Percentiles rank a stretch among this genome's conserved stretches.
Evolutionary conservation across 1,284 basidiomycete genomes (phyloP).

Genomic region (Rhodotorula sp.): DNA sequence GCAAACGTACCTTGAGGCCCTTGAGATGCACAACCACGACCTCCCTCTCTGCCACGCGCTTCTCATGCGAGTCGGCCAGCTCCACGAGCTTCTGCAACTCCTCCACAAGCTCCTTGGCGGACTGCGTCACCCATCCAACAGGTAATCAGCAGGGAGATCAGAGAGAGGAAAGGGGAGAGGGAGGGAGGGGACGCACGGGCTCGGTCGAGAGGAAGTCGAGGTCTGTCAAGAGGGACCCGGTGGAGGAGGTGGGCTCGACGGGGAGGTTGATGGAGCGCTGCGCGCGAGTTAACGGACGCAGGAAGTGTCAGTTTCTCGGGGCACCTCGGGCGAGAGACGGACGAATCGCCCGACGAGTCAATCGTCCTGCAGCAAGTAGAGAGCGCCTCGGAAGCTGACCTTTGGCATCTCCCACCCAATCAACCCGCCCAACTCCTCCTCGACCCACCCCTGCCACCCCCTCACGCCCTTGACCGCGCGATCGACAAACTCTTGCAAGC

Average conservation of each 20-base stretch:
- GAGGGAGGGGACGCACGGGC: constrained; percentile 5
- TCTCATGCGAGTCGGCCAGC: not conserved
- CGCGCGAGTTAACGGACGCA: not conserved
- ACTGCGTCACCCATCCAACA: not conserved
- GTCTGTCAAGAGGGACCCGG: constrained; percentile 15
- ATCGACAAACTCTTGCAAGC: constrained; percentile 17
- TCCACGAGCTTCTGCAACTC: constrained; percentile 23
- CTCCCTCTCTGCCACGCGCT: not conserved
- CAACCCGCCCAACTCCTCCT: constrained; percentile 30
- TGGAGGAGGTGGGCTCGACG: constrained; percentile 4
- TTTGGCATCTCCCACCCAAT: constrained; percentile 30
- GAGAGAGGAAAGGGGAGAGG: not conserved
- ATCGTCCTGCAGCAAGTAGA: no score
- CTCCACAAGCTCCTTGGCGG: constrained; percentile 8
- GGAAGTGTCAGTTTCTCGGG: not conserved
- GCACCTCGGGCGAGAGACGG: not conserved
- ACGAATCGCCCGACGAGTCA: not conserved
- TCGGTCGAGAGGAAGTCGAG: constrained; percentile 32
- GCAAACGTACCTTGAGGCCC: constrained; percentile 33
- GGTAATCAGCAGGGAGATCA: no score
- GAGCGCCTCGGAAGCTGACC: no score
- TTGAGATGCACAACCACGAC: constrained; percentile 33
- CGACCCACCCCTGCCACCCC: constrained; percentile 39
- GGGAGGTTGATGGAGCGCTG: constrained; percentile 8
- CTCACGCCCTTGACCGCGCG: constrained; percentile 29